Conservation (phyloP, 805 yeast species). For the Grigorovia jiainica region DNA sequence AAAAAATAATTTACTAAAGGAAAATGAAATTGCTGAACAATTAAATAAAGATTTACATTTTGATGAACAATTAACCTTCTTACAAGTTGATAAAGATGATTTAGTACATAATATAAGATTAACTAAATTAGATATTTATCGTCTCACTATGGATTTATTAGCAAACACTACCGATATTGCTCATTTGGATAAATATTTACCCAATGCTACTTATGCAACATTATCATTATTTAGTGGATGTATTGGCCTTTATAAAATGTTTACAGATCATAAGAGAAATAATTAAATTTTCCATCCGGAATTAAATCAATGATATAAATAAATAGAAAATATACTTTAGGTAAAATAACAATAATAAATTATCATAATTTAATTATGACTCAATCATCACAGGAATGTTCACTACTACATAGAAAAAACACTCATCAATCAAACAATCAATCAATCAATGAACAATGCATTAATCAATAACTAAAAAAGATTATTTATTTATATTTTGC, state of each 20-base stretch:
- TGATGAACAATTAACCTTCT: background rate
- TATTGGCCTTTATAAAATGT: background rate
- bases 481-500: too few species aligned
- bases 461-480: too few species aligned
- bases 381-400: too few species aligned
- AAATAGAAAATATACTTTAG: too few species aligned
- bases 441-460: too few species aligned
- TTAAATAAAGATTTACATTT: background rate
- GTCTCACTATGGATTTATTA: constrained; percentile 37
- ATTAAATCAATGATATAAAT: background rate
- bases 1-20: background rate
- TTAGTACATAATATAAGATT: constrained; percentile 8
- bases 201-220: constrained; percentile 23
- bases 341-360: too few species aligned
- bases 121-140: constrained; percentile 31
- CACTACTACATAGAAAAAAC: too few species aligned
- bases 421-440: too few species aligned
- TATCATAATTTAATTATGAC: too few species aligned
- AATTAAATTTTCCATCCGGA: background rate
- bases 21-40: background rate
- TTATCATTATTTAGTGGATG: constrained; percentile 13
- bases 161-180: constrained; percentile 38
- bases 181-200: constrained; percentile 25
- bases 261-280: background rate
- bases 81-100: constrained; percentile 20